These are phyloP conservation scores for Sisymbrium altissimum DNA, from an alignment of 345 rosid species.

Conservation along the genomic window DNA sequence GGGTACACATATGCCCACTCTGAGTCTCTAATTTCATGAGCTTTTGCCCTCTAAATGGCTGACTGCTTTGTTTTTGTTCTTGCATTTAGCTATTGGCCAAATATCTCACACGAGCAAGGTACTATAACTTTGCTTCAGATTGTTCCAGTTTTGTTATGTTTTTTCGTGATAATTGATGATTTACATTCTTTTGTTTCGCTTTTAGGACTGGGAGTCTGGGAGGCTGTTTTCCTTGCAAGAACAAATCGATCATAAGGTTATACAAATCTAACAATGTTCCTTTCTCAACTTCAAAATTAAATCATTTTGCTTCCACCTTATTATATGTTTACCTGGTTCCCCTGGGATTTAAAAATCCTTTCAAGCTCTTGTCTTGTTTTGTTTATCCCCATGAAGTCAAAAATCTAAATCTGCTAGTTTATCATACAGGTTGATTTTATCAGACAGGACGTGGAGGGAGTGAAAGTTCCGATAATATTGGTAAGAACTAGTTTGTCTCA, in stretches of 20 bases:
- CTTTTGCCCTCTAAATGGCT: conserved; percentile 7
- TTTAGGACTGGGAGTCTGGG: conserved; percentile 68
- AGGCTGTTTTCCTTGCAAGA: conserved; percentile 71
- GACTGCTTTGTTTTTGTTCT: conserved; percentile 4
- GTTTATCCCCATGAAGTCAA: too few relatives aligned
- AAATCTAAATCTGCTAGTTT: too few relatives aligned
- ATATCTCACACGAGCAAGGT: conserved; percentile 78
- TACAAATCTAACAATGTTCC: too few relatives aligned
- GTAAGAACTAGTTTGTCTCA: conserved; percentile 35
- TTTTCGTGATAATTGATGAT: background rate
- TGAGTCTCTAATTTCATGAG: background rate
- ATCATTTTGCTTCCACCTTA: conserved; percentile 11
- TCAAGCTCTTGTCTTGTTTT: too few relatives aligned
- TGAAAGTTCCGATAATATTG: conserved; percentile 62
- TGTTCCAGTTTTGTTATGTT: too few relatives aligned
- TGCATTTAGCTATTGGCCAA: conserved; percentile 58
- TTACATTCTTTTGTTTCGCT: background rate
- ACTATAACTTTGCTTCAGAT: background rate
- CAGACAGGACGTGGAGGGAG: conserved; percentile 50
- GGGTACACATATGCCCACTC: too few relatives aligned
- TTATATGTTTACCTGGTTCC: too few relatives aligned
- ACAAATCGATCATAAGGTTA: conserved; percentile 86
- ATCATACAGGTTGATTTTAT: conserved; percentile 63
- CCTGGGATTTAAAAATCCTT: too few relatives aligned
- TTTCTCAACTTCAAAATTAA: background rate